Conservation (phyloP, 805 yeast genomes). For the Metschnikowia noctiluminum region DNA sequence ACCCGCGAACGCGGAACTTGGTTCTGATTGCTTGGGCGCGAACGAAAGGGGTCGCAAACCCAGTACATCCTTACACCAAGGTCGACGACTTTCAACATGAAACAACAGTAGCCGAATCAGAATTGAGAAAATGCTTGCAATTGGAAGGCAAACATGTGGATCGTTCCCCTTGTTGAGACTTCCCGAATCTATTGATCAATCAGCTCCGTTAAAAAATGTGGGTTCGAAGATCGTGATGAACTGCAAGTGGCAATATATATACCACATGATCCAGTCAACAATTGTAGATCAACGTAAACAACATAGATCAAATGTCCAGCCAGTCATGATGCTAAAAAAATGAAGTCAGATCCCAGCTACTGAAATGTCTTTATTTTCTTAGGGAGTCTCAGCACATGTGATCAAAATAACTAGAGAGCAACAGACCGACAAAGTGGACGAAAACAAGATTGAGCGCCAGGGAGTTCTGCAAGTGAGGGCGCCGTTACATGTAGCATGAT, state of each 20-base stretch:
- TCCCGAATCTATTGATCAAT: too few relatives aligned
- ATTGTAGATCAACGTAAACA: background rate
- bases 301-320: too few relatives aligned
- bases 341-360: too few relatives aligned
- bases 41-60: slow-evolving; percentile 10
- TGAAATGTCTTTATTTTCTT: too few relatives aligned
- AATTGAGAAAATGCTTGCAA: too few relatives aligned
- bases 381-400: too few relatives aligned
- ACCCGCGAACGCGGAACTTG: slow-evolving; percentile 4
- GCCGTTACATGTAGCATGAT: background rate
- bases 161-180: too few relatives aligned
- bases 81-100: slow-evolving; percentile 3
- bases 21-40: slow-evolving; percentile 7
- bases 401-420: background rate
- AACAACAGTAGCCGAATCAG: background rate
- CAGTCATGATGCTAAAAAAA: too few relatives aligned
- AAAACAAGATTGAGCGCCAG: slow-evolving; percentile 12
- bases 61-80: slow-evolving; percentile 14
- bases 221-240: background rate
- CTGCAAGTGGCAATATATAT: background rate
- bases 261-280: background rate
- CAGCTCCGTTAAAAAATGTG: background rate
- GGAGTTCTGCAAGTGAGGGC: background rate
- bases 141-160: too few relatives aligned
- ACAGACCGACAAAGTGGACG: slow-evolving; percentile 1